Evolutionary conservation across 2,329 filamentous ascomycete species (phyloP).

Genomic region (Arthrobotrys sphaeroides): DNA sequence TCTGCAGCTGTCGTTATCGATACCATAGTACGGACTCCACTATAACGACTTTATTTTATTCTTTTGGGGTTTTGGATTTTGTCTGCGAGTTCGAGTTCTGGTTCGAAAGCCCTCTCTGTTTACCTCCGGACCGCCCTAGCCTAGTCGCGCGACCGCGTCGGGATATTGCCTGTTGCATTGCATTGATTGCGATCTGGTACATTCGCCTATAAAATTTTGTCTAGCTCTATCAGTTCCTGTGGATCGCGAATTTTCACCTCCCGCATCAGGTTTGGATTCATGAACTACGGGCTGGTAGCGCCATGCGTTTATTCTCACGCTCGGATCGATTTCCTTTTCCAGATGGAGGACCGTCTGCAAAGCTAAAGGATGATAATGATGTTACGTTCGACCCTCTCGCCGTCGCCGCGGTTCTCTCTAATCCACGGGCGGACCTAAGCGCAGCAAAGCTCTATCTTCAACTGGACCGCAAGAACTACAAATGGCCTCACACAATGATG

Average conservation of each 20-base stretch:
- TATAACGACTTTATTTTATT: not conserved
- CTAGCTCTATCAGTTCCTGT: not conserved
- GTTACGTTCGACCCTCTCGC: conserved; percentile 60
- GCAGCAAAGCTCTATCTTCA: conserved; percentile 59
- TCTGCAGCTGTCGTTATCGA: not conserved
- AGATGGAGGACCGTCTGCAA: not conserved
- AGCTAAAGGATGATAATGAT: conserved; percentile 25
- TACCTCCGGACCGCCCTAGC: no score
- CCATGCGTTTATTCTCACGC: not conserved
- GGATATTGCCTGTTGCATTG: not conserved
- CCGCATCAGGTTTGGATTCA: not conserved
- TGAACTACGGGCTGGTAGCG: not conserved
- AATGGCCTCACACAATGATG: conserved; percentile 60
- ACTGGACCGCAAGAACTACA: conserved; percentile 58
- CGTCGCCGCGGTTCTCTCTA: conserved; percentile 59
- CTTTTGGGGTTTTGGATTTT: not conserved
- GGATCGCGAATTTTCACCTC: not conserved
- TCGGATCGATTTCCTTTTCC: conserved; percentile 32
- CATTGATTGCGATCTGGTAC: not conserved
- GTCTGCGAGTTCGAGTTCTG: not conserved
- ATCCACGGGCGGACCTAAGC: conserved; percentile 59
- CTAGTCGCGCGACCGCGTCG: no score
- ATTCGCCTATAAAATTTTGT: not conserved
- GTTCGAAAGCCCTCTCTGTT: not conserved
- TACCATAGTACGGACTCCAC: not conserved